Conservation (phyloP, 257 asterid species). For the Solanum gandarillasii region DNA sequence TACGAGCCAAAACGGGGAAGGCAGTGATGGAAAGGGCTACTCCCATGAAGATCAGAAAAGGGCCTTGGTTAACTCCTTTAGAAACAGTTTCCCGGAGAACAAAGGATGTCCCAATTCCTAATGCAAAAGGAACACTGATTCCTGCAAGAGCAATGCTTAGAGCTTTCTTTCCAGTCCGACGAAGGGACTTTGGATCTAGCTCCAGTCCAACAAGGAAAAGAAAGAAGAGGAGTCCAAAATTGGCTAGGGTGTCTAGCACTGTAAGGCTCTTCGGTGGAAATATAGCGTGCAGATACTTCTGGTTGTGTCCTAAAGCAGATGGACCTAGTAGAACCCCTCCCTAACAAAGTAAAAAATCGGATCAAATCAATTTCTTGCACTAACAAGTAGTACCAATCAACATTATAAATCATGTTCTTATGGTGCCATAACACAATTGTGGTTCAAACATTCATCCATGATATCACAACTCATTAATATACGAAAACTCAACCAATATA, state of each 20-base stretch:
- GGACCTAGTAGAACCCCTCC: conserved; percentile 88
- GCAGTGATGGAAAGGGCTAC: conserved; percentile 88
- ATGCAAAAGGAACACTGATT: conserved; percentile 47
- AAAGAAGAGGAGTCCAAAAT: conserved; percentile 70
- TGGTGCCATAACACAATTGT: neutral
- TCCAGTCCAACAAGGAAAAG: conserved; percentile 71
- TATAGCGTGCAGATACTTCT: conserved; percentile 32
- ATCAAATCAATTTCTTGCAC: neutral
- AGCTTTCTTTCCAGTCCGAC: conserved; percentile 51
- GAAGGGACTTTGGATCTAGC: conserved; percentile 37
- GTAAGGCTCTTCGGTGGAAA: conserved; percentile 62
- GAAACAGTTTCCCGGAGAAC: conserved; percentile 37
- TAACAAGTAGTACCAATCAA: neutral
- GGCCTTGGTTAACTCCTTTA: conserved; percentile 23
- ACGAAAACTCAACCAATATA: neutral
- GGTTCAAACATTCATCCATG: neutral
- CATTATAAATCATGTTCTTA: neutral
- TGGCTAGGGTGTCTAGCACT: conserved; percentile 69
- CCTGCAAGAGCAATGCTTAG: conserved; percentile 69
- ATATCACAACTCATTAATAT: neutral
- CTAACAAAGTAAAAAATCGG: conserved; percentile 12
- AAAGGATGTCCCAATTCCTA: conserved; percentile 71
- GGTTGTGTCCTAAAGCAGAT: conserved; percentile 62
- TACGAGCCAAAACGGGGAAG: conserved; percentile 80
- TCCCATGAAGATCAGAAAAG: conserved; percentile 72